phyloP scores from a whole-genome alignment of 2,329 filamentous ascomycete genomes.

The Ilyonectria destructans region DNA sequence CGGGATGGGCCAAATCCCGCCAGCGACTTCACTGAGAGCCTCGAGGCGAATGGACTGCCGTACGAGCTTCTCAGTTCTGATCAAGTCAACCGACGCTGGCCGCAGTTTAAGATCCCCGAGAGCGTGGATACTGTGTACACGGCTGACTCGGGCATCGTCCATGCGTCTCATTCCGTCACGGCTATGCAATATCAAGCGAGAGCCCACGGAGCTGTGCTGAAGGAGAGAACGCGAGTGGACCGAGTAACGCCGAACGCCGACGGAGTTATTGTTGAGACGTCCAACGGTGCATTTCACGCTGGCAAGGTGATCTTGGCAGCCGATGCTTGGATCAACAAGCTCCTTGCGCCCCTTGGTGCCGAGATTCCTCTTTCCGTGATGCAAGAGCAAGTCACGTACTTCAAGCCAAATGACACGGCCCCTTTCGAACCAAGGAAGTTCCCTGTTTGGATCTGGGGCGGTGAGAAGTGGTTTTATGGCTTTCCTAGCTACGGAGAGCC shows the following conservation, averaged over 20 bases:
- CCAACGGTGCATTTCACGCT: conserved; percentile 28
- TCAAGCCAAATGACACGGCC: conserved; percentile 33
- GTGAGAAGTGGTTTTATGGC: conserved; percentile 25
- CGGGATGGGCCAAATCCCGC: conserved; percentile 18
- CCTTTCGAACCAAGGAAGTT: conserved; percentile 31
- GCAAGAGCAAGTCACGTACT: conserved; percentile 46
- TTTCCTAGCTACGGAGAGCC: conserved; percentile 40
- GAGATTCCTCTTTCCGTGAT: conserved; percentile 39
- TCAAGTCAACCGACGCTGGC: conserved; percentile 41
- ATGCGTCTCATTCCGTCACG: conserved; percentile 28
- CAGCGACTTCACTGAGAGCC: conserved; percentile 24
- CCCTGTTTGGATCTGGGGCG: conserved; percentile 41
- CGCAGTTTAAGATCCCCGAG: conserved; percentile 36
- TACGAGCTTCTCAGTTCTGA: conserved; percentile 41
- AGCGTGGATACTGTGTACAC: conserved; percentile 43
- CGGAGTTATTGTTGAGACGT: conserved; percentile 31
- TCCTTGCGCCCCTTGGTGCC: conserved; percentile 27
- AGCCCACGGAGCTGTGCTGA: neutral
- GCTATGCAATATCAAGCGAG: conserved; percentile 6
- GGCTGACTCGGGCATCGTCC: conserved; percentile 43
- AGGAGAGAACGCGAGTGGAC: neutral
- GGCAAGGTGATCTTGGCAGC: conserved; percentile 34
- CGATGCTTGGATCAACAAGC: conserved; percentile 42
- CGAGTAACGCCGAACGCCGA: conserved; percentile 12
- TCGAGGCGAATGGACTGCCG: conserved; percentile 33